Evolutionary conservation across 2,329 filamentous ascomycete genomes (phyloP), one percentile per base, ranked within the genome.

Genomic region (Arthrobotrys iridis): DNA sequence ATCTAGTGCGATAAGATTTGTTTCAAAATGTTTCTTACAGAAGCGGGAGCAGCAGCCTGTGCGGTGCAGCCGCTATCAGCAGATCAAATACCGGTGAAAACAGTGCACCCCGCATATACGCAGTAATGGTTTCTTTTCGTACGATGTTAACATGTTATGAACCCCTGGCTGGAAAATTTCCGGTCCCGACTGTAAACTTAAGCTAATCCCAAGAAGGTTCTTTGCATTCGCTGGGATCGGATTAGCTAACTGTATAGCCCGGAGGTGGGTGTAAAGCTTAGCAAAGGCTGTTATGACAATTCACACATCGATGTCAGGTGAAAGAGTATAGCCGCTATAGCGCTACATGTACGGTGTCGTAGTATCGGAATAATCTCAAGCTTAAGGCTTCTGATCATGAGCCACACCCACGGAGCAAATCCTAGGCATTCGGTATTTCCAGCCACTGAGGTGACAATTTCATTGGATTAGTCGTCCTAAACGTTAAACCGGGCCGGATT

Each of bases 101-200:
- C n/a, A 11, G 11, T 7, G 28, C 43, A 37, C 59, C 30, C 28
- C 59, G 41, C 28, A 48, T 15, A 48, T 3, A n/a, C 24, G 11
- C 18, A 28, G 28, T 4, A 10, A 4, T 45, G 40, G 5, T 4
- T 30, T 15, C 6, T 41, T n/a, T 59, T 48, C 26, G 15, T 24
- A 24, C 10, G 8, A 20, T n/a, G 6, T 37, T 1, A 13, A 43
- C 1, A 15, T 6, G 46, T 13, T 43, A 20, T 7, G 35, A 8
- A 63, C 40, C 70, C 70, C 37, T 74, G 70, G 15, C 60, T 20
- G 63, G 55, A 62, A 74, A 74, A 60, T 40, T 66, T 74, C 70
- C 70, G 70, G 70, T 52, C 70, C 70, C 70, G 62, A 60, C 45
- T 18, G 26, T 41, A 1, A 33, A 40, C 4, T 20, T 64, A 26